Percentiles rank a stretch among this genome's conserved stretches.
Evolutionary conservation across 108 stramenopile genomes (phyloP).

Genomic region (Cafeteria roenbergensis): DNA sequence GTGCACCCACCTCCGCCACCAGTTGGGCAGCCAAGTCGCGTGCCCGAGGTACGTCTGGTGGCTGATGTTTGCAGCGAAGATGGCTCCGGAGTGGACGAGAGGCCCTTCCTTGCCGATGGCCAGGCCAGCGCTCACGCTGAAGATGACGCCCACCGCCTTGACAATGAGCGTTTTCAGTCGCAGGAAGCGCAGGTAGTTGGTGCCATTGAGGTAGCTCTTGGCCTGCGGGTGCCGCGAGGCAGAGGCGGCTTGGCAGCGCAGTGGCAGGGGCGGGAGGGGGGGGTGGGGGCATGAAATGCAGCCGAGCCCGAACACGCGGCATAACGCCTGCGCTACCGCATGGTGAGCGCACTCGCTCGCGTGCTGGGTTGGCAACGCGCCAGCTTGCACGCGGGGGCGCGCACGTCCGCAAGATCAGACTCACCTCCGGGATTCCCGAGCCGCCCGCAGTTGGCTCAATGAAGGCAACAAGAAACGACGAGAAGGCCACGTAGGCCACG

Average conservation of each 20-base stretch:
- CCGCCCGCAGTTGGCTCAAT: conserved; percentile 2
- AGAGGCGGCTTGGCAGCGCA: too few relatives aligned
- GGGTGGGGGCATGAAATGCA: too few relatives aligned
- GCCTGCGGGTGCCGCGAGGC: too few relatives aligned
- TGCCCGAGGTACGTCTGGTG: conserved; percentile 18
- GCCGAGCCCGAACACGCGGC: too few relatives aligned
- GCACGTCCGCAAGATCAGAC: too few relatives aligned
- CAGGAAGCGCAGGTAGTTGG: conserved; percentile 68
- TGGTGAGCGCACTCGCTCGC: too few relatives aligned
- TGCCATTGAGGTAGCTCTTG: conserved; percentile 89
- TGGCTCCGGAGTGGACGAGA: conserved; percentile 31
- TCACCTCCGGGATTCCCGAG: conserved; percentile 3
- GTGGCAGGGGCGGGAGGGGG: too few relatives aligned
- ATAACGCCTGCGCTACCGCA: too few relatives aligned
- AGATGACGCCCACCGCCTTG: conserved; percentile 81
- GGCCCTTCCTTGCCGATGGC: conserved; percentile 92
- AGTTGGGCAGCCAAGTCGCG: background rate
- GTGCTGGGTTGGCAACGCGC: too few relatives aligned
- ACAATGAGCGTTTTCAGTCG: conserved; percentile 76
- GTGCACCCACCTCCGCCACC: background rate
- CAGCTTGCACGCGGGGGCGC: too few relatives aligned
- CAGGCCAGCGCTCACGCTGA: conserved; percentile 75
- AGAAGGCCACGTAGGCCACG: background rate
- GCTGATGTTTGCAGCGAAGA: conserved; percentile 35
- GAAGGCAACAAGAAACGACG: background rate